These are phyloP conservation scores for Glutinoglossum americanum DNA, from an alignment of 495 filamentous ascomycete species.

Conservation along the genomic window DNA sequence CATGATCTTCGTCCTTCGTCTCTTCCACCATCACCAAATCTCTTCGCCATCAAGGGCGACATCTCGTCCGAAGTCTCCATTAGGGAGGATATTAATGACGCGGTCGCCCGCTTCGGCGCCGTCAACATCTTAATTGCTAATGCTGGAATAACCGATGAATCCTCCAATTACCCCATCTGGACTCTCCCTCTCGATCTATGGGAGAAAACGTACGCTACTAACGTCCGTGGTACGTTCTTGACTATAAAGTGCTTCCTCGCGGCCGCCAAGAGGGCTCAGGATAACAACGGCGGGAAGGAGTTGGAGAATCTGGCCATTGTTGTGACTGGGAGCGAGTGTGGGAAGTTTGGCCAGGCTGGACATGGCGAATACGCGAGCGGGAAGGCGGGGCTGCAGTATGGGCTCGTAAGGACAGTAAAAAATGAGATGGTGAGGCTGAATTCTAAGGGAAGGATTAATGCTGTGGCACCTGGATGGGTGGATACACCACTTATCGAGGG, in stretches of 20 bases:
- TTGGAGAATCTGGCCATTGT: conserved; percentile 30
- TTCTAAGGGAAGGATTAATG: conserved; percentile 30
- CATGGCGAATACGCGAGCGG: conserved; percentile 29
- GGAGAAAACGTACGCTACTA: conserved; percentile 28
- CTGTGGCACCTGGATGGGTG: conserved; percentile 29
- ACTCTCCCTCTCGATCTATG: conserved; percentile 27
- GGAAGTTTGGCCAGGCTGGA: conserved; percentile 28
- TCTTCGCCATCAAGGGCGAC: conserved; percentile 9
- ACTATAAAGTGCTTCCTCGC: conserved; percentile 35
- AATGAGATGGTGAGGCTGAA: conserved; percentile 33
- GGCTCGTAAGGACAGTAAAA: conserved; percentile 28
- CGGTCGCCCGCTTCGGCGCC: conserved; percentile 26
- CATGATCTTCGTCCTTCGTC: conserved; percentile 23
- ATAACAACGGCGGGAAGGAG: conserved; percentile 13
- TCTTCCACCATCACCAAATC: conserved; percentile 17
- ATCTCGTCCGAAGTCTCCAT: conserved; percentile 27
- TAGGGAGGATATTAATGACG: conserved; percentile 19
- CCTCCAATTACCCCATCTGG: conserved; percentile 27
- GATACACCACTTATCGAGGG: conserved; percentile 25
- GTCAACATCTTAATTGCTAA: conserved; percentile 32
- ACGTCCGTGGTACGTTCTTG: conserved; percentile 31
- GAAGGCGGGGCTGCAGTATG: conserved; percentile 32
- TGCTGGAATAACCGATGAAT: conserved; percentile 27
- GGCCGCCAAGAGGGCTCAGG: conserved; percentile 18
- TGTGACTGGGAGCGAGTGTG: conserved; percentile 28